Evolutionary conservation across 495 filamentous ascomycete species (phyloP).

Genomic region (Hyaloscypha finlandica): DNA sequence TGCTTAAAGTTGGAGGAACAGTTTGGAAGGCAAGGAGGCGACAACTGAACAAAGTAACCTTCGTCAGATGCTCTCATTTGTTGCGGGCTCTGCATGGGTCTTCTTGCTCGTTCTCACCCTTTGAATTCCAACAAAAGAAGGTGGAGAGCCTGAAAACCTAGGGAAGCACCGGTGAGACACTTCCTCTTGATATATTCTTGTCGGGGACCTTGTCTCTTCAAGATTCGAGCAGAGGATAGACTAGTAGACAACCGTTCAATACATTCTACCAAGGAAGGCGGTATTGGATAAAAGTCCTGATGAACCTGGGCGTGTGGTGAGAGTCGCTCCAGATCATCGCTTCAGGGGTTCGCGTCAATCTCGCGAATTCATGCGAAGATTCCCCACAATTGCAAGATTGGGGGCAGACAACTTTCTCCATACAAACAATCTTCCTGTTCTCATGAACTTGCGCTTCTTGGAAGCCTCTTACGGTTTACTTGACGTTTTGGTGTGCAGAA

Average conservation of each 20-base stretch:
- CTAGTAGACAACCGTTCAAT: neutral
- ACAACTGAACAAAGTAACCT: neutral
- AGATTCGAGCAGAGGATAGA: neutral
- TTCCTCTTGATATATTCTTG: neutral
- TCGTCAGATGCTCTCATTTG: neutral
- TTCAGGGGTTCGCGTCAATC: conserved; percentile 27
- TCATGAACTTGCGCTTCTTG: neutral
- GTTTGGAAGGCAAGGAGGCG: neutral
- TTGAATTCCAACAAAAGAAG: neutral
- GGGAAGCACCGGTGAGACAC: neutral
- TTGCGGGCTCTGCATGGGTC: neutral
- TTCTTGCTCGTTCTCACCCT: neutral
- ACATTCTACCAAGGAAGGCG: neutral
- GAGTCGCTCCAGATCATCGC: conserved; percentile 1
- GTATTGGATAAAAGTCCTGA: neutral
- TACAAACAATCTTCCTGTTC: neutral
- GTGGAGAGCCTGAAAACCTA: neutral
- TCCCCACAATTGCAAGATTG: neutral
- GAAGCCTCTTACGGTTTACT: neutral
- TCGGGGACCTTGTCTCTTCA: neutral
- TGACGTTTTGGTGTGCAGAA: neutral
- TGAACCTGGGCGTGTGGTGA: neutral
- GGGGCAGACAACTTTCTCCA: neutral
- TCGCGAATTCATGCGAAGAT: conserved; percentile 27
- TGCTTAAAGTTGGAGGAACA: no score